Evolutionary conservation across 2,329 filamentous ascomycete genomes (phyloP).

Genomic region (Monilinia aucupariae): DNA sequence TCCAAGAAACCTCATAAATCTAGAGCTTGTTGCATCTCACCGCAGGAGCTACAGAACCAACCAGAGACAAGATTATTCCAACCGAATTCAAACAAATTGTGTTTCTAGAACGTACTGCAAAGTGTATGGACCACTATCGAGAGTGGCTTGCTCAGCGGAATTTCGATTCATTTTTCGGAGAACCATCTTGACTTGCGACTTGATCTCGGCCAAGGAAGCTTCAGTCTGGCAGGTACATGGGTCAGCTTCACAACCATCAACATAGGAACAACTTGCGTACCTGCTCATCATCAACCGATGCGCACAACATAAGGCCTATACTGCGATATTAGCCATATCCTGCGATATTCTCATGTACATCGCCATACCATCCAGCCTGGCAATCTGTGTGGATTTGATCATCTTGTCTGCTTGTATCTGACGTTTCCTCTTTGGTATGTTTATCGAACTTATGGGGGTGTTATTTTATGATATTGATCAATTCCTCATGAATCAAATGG

Average conservation of each 20-base stretch:
- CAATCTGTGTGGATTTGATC: slow-evolving; percentile 92
- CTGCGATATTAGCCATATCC: slow-evolving; percentile 13
- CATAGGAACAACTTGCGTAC: slow-evolving; percentile 39
- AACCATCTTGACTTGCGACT: slow-evolving; percentile 84
- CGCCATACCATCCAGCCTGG: slow-evolving; percentile 76
- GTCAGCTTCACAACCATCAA: slow-evolving; percentile 12
- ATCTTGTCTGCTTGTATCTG: slow-evolving; percentile 25
- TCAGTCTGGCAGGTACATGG: slow-evolving; percentile 48
- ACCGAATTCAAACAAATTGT: not conserved
- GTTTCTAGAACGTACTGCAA: slow-evolving; percentile 65
- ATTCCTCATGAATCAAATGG: not conserved
- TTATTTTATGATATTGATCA: not conserved
- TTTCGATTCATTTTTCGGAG: slow-evolving; percentile 83
- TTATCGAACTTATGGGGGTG: not conserved
- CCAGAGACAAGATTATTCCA: not conserved
- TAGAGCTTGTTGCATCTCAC: not conserved
- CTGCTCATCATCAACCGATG: slow-evolving; percentile 87
- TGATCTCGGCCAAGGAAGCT: slow-evolving; percentile 76
- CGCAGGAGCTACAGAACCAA: not conserved
- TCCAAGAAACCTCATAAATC: not conserved
- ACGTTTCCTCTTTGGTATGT: slow-evolving; percentile 5
- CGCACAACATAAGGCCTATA: slow-evolving; percentile 85
- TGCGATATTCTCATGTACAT: not conserved
- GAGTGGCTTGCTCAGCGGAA: slow-evolving; percentile 83
- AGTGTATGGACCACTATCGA: slow-evolving; percentile 77